These are phyloP conservation scores for Phytophthora macrochlamydospora DNA, from an alignment of 352 stramenopile genomes.

Conservation along the genomic window DNA sequence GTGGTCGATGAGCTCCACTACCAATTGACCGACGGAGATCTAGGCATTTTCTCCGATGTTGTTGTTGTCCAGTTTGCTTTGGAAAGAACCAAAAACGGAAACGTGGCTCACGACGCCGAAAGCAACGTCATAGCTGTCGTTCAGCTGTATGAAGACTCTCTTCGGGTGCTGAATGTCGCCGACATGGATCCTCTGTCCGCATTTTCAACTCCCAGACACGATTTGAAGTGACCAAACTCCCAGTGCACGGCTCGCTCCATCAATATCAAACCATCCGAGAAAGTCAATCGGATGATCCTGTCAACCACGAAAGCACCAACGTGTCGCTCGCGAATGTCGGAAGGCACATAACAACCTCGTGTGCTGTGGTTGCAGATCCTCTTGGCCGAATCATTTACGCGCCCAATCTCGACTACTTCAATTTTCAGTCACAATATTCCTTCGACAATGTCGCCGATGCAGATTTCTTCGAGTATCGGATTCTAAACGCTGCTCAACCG, in stretches of 20 bases:
- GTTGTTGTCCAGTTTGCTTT: conserved; percentile 41
- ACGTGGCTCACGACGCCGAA: background rate
- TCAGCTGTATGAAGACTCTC: conserved; percentile 62
- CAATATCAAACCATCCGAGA: conserved; percentile 36
- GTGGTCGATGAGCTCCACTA: conserved; percentile 59
- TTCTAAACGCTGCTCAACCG: conserved; percentile 11
- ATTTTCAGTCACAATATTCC: conserved; percentile 18
- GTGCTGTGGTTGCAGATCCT: conserved; percentile 29
- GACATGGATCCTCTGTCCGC: conserved; percentile 49
- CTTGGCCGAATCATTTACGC: conserved; percentile 48
- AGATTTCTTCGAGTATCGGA: conserved; percentile 50
- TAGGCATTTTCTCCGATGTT: conserved; percentile 26
- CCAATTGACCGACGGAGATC: conserved; percentile 49
- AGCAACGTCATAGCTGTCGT: conserved; percentile 21
- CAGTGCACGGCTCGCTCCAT: conserved; percentile 52
- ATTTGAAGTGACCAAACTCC: conserved; percentile 45
- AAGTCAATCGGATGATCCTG: background rate
- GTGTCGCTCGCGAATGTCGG: conserved; percentile 23
- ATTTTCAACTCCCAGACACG: conserved; percentile 30
- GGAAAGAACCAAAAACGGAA: background rate
- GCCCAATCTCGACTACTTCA: conserved; percentile 62
- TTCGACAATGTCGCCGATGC: background rate
- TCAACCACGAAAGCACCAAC: background rate
- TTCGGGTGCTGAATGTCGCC: conserved; percentile 35
- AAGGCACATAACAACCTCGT: conserved; percentile 9